Evolutionary conservation across 306 rosid species (phyloP).

Genomic region (Prunus dulcis): DNA sequence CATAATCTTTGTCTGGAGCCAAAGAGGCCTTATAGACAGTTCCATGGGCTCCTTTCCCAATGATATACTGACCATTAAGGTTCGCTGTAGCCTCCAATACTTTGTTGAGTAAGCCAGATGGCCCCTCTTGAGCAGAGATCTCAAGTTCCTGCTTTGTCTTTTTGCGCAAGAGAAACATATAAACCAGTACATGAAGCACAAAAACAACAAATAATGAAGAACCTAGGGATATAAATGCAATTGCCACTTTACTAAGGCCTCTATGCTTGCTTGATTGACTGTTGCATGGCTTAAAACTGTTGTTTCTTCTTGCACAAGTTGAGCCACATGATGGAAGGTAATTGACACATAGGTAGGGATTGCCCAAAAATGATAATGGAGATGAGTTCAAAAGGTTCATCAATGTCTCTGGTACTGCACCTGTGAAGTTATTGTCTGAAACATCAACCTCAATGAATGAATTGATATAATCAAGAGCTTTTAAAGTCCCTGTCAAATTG

Average conservation of each 20-base stretch:
- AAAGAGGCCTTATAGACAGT: constrained; percentile 64
- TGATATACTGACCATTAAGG: constrained; percentile 49
- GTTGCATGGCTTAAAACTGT: constrained; percentile 45
- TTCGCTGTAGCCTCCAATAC: constrained; percentile 65
- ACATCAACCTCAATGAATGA: constrained; percentile 50
- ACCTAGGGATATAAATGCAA: constrained; percentile 59
- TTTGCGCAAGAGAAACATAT: constrained; percentile 19
- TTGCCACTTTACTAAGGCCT: constrained; percentile 35
- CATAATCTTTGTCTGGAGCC: constrained; percentile 44
- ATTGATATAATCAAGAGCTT: constrained; percentile 36
- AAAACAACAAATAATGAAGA: constrained; percentile 35
- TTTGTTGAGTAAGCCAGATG: constrained; percentile 42
- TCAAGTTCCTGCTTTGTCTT: constrained; percentile 32
- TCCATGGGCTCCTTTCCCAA: constrained; percentile 95
- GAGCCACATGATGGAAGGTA: constrained; percentile 35
- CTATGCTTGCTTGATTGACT: constrained; percentile 26
- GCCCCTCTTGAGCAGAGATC: constrained; percentile 34
- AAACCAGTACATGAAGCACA: constrained; percentile 41
- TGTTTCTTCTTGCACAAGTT: constrained; percentile 27
- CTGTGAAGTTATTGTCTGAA: constrained; percentile 63
- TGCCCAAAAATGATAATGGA: constrained; percentile 50
- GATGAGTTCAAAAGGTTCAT: constrained; percentile 41
- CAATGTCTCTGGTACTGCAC: constrained; percentile 54
- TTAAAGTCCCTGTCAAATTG: constrained; percentile 65
- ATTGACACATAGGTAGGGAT: constrained; percentile 56